Conservation (phyloP, 768 basidiomycete species). For the Boletellus emodensis region DNA sequence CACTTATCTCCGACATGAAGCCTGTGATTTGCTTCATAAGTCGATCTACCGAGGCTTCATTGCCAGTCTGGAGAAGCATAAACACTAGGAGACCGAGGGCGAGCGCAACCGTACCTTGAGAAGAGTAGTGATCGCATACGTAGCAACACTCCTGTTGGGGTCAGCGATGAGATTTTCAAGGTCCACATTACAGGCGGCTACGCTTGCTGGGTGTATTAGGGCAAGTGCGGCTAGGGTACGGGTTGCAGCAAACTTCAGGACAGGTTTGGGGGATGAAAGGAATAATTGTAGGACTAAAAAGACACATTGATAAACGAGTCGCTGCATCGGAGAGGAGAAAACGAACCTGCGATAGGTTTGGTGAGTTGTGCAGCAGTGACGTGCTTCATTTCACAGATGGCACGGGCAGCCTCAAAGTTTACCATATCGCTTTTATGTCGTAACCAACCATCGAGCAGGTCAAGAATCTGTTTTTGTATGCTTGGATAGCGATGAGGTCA, state of each 20-base stretch:
- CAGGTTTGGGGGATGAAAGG: conserved; percentile 91
- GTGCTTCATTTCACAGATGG: conserved; percentile 93
- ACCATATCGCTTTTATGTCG: conserved; percentile 99
- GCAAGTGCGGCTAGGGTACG: conserved; percentile 91
- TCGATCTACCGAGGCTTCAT: conserved; percentile 97
- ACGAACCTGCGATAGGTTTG: conserved; percentile 82
- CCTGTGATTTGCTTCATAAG: conserved; percentile 99
- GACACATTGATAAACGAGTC: conserved; percentile 6
- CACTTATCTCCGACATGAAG: conserved; percentile 99
- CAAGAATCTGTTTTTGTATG: conserved; percentile 87
- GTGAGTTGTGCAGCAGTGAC: conserved; percentile 74
- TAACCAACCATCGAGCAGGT: conserved; percentile 90
- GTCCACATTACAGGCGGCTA: conserved; percentile 92
- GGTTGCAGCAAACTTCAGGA: conserved; percentile 95
- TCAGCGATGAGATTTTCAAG: conserved; percentile 96
- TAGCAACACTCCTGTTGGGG: conserved; percentile 92
- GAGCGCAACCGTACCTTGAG: conserved; percentile 63
- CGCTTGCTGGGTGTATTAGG: conserved; percentile 78
- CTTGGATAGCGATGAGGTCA: conserved; percentile 37
- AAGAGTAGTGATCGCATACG: conserved; percentile 96
- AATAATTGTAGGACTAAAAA: conserved; percentile 84
- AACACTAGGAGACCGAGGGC: background rate
- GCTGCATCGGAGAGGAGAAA: background rate
- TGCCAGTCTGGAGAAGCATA: conserved; percentile 72
- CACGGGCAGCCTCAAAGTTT: conserved; percentile 96